phyloP scores from a whole-genome alignment of 257 asterid species.

The Fraxinus cuspidata region DNA sequence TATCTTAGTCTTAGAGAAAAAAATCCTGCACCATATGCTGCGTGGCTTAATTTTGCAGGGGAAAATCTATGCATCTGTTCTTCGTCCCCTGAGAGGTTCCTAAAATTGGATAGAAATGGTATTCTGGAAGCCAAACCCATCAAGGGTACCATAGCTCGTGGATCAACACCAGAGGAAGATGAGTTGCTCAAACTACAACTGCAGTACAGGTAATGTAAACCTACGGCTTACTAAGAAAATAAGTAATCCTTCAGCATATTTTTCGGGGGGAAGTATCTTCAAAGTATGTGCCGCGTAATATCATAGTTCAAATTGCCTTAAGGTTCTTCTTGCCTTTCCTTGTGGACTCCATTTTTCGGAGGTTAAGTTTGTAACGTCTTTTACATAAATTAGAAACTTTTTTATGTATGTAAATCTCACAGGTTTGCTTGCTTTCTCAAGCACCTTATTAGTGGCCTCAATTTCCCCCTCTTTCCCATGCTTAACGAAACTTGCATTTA shows the following conservation, averaged over 20 bases:
- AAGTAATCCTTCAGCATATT: not conserved
- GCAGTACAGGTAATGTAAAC: constrained; percentile 63
- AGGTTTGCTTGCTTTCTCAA: not conserved
- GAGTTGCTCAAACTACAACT: constrained; percentile 66
- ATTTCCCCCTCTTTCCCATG: no score
- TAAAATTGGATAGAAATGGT: constrained; percentile 74
- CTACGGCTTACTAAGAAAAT: not conserved
- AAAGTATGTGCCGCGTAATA: not conserved
- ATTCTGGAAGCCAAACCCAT: constrained; percentile 94
- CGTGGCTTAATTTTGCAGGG: constrained; percentile 85
- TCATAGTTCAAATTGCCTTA: not conserved
- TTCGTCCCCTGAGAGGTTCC: constrained; percentile 96
- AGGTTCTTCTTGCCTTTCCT: not conserved
- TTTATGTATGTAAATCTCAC: not conserved
- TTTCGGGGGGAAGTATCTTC: not conserved
- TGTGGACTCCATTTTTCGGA: not conserved
- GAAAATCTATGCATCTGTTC: constrained; percentile 72
- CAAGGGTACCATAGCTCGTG: constrained; percentile 95
- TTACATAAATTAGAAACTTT: not conserved
- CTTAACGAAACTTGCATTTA: not conserved
- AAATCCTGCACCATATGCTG: constrained; percentile 96
- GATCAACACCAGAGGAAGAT: constrained; percentile 65
- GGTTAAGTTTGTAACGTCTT: not conserved
- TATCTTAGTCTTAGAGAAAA: constrained; percentile 73
- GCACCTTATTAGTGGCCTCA: not conserved